Evolutionary conservation across 2,329 filamentous ascomycete species (phyloP), one percentile per base, ranked within the genome.

Genomic region (Xylariaceae sp.): DNA sequence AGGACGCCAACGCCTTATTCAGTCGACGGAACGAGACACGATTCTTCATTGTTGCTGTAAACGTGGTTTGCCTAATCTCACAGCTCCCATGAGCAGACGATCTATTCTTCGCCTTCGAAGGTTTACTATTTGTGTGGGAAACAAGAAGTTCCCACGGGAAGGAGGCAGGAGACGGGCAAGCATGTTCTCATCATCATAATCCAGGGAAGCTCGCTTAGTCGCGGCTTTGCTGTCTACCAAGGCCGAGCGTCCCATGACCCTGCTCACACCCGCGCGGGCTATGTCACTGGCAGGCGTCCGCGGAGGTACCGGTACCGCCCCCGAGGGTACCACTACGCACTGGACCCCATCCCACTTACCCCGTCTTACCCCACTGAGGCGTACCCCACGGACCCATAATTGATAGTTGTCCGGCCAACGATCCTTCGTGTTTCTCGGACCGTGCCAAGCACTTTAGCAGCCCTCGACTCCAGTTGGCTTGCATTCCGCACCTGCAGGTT

Each of bases 391-490:
- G 11, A 45, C 41, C 41, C 35, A 13, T 70, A 72, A 71, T 66
- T 71, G 74, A 75, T 74, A 67, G 76, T 78, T 78, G 74, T 72
- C 72, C 63, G 54, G 75, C 64, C 76, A 76, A 78, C 76, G 63
- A 34, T 7, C 23, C 13, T 9, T 44, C 35, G 35, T 53, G 56
- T 63, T 61, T 56, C 23, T 55, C 60, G 30, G 51, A 51, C 57
- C 23, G 23, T 60, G 51, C 54, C 51, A 53, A 53, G 34, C 18
- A 55, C 50, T 35, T 30, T 30, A 30, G 23, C 23, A 30, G 23
- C 23, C 15, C n/a, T 37, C 17, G 51, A 57, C 44, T 55, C 23
- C 17, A 18, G 13, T 35, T 52, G 34, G 48, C 55, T 54, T 62
- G 56, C 61, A 60, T 57, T 35, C 11, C 56, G 47, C 59, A 53